Evolutionary conservation across 805 yeast genomes (phyloP), one percentile per base, ranked within the genome.

Genomic region (Phaffomyces antillensis): DNA sequence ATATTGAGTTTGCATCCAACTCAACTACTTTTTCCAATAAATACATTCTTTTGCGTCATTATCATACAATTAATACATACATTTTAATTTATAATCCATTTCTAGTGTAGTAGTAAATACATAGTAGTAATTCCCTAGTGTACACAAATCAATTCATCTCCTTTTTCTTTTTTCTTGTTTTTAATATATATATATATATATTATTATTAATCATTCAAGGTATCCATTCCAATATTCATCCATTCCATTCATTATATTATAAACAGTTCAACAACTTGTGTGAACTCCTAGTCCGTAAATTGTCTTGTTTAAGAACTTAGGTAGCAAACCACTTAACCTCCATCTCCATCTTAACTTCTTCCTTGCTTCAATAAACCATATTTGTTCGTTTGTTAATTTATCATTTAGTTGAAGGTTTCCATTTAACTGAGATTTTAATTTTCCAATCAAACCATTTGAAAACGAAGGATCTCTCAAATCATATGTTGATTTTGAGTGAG

Each of bases 281-380:
- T 17, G 12, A 36, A 36, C 24, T 26, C 16, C 32, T 9, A 26
- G 9, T 7, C 34, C 34, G 17, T 28, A 17, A 28, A 38, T 30
- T 17, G 33, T 13, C 17, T 23, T 38, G 16, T 10, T n/a, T 40
- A 62, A 46, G 24, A 65, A 64, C 24, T 58, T 61, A 15, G 73
- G 75, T 13, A 75, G 36, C 12, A 75, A 53, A 1, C 79, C 79
- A 41, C 60, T 64, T 11, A 70, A 50, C 43, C 77, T 58, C 79
- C 80, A 75, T 52, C 77, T 63, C 77, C 77, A 73, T 46, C 77
- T 62, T 17, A 76, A 53, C 51, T 67, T 72, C 42, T 56, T 62
- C 50, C 61, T 65, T 8, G 73, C 71, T 30, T 61, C 66, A 7
- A 56, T 15, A n/a, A 64, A 57, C 71, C 71, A 66, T 7, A 48